A percentile compares a stretch with the other conserved stretches of the same genome.
These are phyloP conservation scores for Lactarius vividus DNA, from an alignment of 768 basidiomycete genomes.

Conservation along the genomic window DNA sequence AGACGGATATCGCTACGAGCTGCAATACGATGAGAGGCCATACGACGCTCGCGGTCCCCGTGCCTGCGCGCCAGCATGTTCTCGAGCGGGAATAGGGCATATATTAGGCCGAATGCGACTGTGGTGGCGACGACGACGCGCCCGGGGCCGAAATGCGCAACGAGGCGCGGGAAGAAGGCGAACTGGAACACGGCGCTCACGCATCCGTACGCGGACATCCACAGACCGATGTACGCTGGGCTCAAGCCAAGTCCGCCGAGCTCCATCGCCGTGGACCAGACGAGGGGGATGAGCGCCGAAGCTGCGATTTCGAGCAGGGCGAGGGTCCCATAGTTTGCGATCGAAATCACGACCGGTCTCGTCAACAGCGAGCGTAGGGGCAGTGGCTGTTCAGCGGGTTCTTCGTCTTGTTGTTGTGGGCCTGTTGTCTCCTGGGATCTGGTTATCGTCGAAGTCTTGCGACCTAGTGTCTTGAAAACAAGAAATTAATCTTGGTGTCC, in stretches of 20 bases:
- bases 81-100: slow-evolving; percentile 30
- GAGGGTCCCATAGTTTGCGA: neutral
- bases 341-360: neutral
- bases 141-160: neutral
- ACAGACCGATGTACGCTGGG: neutral
- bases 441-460: neutral
- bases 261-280: neutral
- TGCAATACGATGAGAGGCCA: neutral
- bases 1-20: neutral
- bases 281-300: neutral
- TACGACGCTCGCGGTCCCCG: neutral
- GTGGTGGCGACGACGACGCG: neutral
- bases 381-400: neutral
- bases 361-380: neutral
- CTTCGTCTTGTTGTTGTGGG: no score
- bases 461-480: neutral
- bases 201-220: neutral
- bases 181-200: neutral
- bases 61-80: no score
- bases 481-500: neutral
- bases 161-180: neutral
- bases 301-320: neutral
- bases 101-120: neutral
- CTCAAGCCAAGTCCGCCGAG: neutral
- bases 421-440: no score